Percentiles rank a stretch among this genome's conserved stretches.
Conservation (phyloP, 2,329 filamentous ascomycete genomes). For the Huntiella decipiens region DNA sequence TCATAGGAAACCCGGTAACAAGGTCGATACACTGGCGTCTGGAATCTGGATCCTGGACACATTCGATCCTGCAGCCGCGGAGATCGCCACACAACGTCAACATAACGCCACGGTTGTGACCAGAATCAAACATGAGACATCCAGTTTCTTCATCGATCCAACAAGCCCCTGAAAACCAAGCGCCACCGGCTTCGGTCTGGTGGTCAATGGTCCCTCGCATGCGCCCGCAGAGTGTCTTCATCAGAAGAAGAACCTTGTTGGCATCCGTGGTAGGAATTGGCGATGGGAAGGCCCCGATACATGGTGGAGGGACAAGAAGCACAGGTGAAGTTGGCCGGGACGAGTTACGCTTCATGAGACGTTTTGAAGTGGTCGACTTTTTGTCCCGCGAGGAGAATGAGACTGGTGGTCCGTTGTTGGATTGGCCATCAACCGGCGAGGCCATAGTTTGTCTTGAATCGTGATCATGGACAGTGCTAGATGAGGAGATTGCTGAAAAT, state of each 20-base stretch:
- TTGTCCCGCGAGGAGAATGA: conserved; percentile 16
- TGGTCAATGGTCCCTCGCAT: conserved; percentile 68
- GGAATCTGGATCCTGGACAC: conserved; percentile 17
- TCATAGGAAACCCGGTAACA: conserved; percentile 7
- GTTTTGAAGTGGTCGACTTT: conserved; percentile 29
- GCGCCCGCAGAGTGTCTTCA: conserved; percentile 58
- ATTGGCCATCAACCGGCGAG: conserved; percentile 21
- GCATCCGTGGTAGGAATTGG: conserved; percentile 48
- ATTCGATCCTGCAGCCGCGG: conserved; percentile 13
- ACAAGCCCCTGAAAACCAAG: conserved; percentile 54
- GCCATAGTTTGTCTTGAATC: conserved; percentile 23
- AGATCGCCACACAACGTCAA: conserved; percentile 9
- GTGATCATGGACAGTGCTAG: conserved; percentile 30
- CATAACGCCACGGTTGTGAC: conserved; percentile 13
- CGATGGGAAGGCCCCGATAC: conserved; percentile 38
- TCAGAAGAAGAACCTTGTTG: conserved; percentile 52
- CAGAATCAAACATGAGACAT: conserved; percentile 54
- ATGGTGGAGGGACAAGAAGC: conserved; percentile 27
- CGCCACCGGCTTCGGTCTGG: conserved; percentile 37
- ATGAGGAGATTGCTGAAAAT: conserved; percentile 34
- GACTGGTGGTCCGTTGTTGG: conserved; percentile 12
- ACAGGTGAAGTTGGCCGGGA: conserved; percentile 40
- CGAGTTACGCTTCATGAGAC: conserved; percentile 35
- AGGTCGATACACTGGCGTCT: conserved; percentile 8
- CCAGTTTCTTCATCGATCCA: conserved; percentile 63